Conservation (phyloP, 2,329 filamentous ascomycete genomes). For the Monosporascus sp. region DNA sequence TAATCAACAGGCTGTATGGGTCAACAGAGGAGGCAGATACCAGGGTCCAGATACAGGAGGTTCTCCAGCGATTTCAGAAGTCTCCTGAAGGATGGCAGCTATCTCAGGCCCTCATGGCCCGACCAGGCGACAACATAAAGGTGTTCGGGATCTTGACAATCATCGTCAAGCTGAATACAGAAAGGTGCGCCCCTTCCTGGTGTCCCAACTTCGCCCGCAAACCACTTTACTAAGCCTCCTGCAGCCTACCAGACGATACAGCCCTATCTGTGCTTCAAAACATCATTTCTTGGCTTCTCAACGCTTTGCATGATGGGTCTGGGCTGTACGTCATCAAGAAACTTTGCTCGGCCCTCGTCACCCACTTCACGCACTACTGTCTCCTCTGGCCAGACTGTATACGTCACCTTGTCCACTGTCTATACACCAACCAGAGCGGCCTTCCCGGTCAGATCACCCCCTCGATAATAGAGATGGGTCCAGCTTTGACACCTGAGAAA, state of each 20-base stretch:
- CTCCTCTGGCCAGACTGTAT: conserved; percentile 61
- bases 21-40: conserved; percentile 39
- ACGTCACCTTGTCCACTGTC: conserved; percentile 55
- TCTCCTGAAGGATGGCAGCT: conserved; percentile 81
- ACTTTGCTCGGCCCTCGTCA: conserved; percentile 69
- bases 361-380: conserved; percentile 69
- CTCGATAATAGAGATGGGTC: conserved; percentile 45
- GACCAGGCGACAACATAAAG: conserved; percentile 67
- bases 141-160: conserved; percentile 94
- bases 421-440: conserved; percentile 36
- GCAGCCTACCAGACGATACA: conserved; percentile 50
- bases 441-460: conserved; percentile 28
- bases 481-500: conserved; percentile 41
- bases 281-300: conserved; percentile 58
- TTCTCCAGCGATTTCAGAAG: conserved; percentile 72
- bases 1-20: conserved; percentile 49
- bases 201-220: not conserved
- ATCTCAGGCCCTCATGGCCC: conserved; percentile 67
- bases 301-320: conserved; percentile 44
- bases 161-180: conserved; percentile 90
- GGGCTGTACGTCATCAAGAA: conserved; percentile 64
- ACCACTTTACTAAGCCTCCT: conserved; percentile 22
- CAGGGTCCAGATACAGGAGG: conserved; percentile 57
- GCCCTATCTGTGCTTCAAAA: conserved; percentile 54
- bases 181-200: conserved; percentile 51